Conservation (phyloP, 148 eudicot genomes). For the Gaultheria prostrata region DNA sequence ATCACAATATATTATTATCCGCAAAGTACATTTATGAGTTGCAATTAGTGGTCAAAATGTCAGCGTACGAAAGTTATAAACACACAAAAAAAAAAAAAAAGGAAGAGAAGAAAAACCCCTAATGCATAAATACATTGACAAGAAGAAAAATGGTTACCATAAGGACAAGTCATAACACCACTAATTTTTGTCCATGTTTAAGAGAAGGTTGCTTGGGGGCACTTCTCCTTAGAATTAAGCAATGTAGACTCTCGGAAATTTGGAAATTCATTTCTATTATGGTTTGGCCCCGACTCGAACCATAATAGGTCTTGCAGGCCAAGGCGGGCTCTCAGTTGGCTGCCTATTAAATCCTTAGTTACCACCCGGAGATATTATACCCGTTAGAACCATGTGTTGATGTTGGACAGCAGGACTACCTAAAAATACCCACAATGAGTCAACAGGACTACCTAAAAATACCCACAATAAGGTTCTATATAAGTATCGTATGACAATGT, state of each 20-base stretch:
- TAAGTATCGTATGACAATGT: neutral
- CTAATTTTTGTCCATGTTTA: neutral
- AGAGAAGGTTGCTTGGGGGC: neutral
- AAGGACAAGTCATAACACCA: neutral
- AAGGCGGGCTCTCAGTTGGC: no score
- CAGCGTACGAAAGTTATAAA: neutral
- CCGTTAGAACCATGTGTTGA: no score
- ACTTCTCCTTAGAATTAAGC: neutral
- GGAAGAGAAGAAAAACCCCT: neutral
- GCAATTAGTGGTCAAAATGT: neutral
- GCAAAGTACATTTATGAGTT: neutral
- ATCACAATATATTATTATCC: neutral
- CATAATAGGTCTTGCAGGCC: no score
- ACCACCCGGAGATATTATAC: no score
- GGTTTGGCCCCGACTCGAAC: no score
- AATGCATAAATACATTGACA: neutral
- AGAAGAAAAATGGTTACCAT: neutral
- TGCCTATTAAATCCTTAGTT: no score
- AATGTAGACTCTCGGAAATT: neutral
- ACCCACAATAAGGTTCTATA: no score
- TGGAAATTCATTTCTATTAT: no score
- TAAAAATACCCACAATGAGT: no score
- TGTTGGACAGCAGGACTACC: no score
- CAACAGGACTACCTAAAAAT: no score
- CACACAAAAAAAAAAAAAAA: neutral